Conservation (phyloP, 2,329 filamentous ascomycete species). For the Colletotrichum spaethianum region DNA sequence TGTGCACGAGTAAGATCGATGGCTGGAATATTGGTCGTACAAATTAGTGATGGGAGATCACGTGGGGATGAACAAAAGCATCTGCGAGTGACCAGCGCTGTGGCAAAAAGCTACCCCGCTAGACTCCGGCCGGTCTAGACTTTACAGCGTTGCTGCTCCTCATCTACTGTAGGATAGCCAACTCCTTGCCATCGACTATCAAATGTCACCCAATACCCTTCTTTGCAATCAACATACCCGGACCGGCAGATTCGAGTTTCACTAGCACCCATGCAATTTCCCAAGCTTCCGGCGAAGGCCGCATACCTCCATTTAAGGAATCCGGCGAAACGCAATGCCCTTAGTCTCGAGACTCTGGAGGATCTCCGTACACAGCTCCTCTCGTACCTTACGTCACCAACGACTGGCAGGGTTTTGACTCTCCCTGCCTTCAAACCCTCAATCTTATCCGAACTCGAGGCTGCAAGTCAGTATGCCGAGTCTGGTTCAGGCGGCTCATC, state of each 20-base stretch:
- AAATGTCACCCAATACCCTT: neutral
- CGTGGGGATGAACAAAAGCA: neutral
- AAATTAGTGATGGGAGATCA: no score
- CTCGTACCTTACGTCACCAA: slow-evolving; percentile 44
- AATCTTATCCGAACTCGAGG: slow-evolving; percentile 41
- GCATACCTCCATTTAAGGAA: slow-evolving; percentile 47
- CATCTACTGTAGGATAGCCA: neutral
- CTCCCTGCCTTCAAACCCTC: slow-evolving; percentile 48
- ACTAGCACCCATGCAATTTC: slow-evolving; percentile 36
- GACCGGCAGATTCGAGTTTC: neutral
- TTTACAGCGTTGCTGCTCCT: neutral
- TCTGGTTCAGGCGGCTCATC: neutral
- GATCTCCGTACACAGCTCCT: slow-evolving; percentile 46
- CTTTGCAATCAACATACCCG: neutral
- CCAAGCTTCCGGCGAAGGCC: slow-evolving; percentile 46
- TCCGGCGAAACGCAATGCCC: slow-evolving; percentile 46
- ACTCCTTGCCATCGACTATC: neutral
- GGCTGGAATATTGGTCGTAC: no score
- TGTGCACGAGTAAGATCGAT: no score
- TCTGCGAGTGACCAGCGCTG: neutral
- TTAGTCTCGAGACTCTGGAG: slow-evolving; percentile 45
- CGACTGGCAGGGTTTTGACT: slow-evolving; percentile 43
- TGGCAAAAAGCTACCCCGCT: neutral
- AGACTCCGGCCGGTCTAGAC: neutral
- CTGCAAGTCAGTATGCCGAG: slow-evolving; percentile 1